Evolutionary conservation across 805 yeast species (phyloP), one percentile per base, ranked within the genome.

Genomic region (Candida ovalis): DNA sequence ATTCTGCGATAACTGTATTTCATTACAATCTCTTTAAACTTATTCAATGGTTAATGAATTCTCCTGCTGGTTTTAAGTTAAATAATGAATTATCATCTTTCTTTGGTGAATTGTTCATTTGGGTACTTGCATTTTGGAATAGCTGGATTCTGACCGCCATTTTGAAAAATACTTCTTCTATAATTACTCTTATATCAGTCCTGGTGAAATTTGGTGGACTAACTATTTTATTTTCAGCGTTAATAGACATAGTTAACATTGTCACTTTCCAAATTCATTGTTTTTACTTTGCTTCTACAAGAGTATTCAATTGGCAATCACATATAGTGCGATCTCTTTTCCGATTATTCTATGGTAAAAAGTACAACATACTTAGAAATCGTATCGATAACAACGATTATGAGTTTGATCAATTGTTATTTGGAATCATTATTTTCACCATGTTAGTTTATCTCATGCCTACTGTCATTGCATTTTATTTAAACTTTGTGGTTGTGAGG

Each of bases 11-110:
- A 71, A 5, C 70, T 68, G 45, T 63, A 68, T 49, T 59, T 46
- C 61, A 63, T 62, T 56, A 0, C 43, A 32, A 10, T 51, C 65
- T 24, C 56, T 67, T 73, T 18, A 51, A 61, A 2, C 62, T 82
- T 35, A 80, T 91, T 3, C 55, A 70, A 0, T 86, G 96, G 91
- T 73, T 94, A 33, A 88, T 90, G 72, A 77, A 82, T 51, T 86
- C 91, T 59, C 99, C 99, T 0, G 96, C 92, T 15, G 99, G 99
- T 3, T 82, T 94, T 58, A 94, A 94, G 61, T 76, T 94, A 45
- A 94, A 94, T 64, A 84, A 81, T 50, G 97, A 90, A 59, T 72
- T 94, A 18, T 88, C 97, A 0, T 75, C 72, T 15, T 95, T 94
- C 59, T 75, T 92, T 62, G 96, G 96, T 32, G 96, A 89, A 48